Base-by-base conservation (phyloP, 106 monocot genomes). In the Dendrobium chrysotoxum region DNA sequence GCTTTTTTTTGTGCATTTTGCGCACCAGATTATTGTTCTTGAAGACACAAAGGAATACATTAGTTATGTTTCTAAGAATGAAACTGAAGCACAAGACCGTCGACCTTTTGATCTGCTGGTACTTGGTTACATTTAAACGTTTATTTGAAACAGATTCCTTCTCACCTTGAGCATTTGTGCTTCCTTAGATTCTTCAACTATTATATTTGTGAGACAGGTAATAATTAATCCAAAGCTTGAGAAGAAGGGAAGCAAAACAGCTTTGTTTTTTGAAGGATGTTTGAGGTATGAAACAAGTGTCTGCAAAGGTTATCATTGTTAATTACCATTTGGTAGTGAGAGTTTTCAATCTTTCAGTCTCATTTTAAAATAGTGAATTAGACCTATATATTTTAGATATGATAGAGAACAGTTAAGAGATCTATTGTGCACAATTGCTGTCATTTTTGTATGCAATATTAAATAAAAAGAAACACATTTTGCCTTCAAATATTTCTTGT, bases 41-140 rank as follows among this genome's bases (percentile, higher is more conserved):
- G 98, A 95, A 85, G 98, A 98, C 46, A 95, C 94, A 55, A 81
- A 89, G 50, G 90, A 98, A 75, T 98, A 95, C 84, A 95, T 98
- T 46, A 87, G 91, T 47, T 98, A 92, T 88, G 91, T 87, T 65
- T 79, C 86, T 75, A 88, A 80, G 57, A 83, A 84, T 28, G 92
- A 95, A 84, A 81, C 88, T 76, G 84, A 88, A 83, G 91, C 86
- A 46, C 98, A 98, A 87, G 96, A 97, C 18, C 85, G 96, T 0
- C 92, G 81, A 6, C 88, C 94, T 76, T 97, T 97, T 83, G 89
- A 97, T 89, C 92, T 97, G 80, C 81, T 94, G 81, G 96, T 97
- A 75, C 85, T 80, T 3, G 15, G 15, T 50, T 50, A 44, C 44
- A 44, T 50, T 50, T 13, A 13, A 50, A 50, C 35, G 50, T 50